These are phyloP conservation scores for Thuidium tamariscinum DNA, from an alignment of 225 moss, liverwort and hornwort genomes.

Conservation along the genomic window DNA sequence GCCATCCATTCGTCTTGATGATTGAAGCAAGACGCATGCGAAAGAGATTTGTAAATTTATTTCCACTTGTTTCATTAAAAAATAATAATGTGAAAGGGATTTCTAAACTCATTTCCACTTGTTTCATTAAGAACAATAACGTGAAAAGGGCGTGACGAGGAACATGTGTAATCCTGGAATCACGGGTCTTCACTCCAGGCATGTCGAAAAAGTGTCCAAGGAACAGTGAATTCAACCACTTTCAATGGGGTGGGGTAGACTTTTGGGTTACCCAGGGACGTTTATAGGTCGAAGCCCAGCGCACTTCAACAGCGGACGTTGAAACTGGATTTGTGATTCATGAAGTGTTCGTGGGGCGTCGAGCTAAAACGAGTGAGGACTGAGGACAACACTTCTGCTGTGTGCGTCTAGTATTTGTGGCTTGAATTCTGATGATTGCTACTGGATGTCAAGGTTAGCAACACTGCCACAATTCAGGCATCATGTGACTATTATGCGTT, in stretches of 20 bases:
- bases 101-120: not conserved
- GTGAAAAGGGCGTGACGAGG: not conserved
- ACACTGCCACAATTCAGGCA: not conserved
- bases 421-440: not conserved
- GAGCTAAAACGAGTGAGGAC: not conserved
- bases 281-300: not conserved
- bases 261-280: not conserved
- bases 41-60: not conserved
- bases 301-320: not conserved
- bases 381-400: not conserved
- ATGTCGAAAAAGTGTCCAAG: not conserved
- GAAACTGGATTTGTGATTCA: not conserved
- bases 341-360: not conserved
- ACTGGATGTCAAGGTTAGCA: not conserved
- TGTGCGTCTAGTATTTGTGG: too few species aligned
- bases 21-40: not conserved
- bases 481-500: not conserved
- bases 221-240: not conserved
- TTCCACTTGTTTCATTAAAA: not conserved
- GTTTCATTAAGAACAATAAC: not conserved
- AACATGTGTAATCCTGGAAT: not conserved
- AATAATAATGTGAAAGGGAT: too few species aligned
- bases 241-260: not conserved
- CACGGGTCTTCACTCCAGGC: not conserved
- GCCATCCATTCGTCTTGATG: not conserved